Conservation (phyloP, 164 flowering plant genomes). For the Nelumbo lutea region DNA sequence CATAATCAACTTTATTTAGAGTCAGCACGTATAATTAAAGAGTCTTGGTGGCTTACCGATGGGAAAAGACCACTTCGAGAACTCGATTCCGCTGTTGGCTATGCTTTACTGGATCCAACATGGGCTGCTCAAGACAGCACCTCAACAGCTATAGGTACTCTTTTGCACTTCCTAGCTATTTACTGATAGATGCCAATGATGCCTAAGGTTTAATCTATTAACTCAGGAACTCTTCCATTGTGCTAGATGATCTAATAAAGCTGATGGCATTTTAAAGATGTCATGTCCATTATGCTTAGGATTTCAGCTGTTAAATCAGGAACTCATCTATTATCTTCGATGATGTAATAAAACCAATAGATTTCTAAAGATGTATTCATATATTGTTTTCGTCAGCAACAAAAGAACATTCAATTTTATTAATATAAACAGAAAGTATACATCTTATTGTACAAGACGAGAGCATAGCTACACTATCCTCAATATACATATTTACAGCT, state of each 20-base stretch:
- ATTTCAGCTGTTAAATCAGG: too few species aligned
- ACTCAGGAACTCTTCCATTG: not conserved
- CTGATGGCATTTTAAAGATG: not conserved
- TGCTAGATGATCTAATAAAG: too few species aligned
- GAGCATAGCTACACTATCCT: too few species aligned
- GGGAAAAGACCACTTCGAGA: slow-evolving; percentile 67
- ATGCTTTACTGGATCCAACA: slow-evolving; percentile 90
- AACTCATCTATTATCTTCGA: too few species aligned
- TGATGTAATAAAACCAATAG: too few species aligned
- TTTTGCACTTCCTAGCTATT: not conserved
- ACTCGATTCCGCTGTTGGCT: slow-evolving; percentile 88
- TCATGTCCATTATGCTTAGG: too few species aligned
- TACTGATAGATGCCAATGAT: not conserved
- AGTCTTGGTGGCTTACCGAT: slow-evolving; percentile 95
- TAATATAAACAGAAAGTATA: too few species aligned
- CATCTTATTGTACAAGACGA: too few species aligned
- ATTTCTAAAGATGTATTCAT: too few species aligned
- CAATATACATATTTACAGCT: too few species aligned
- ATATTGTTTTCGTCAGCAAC: too few species aligned
- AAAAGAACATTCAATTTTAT: too few species aligned
- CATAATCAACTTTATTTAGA: slow-evolving; percentile 80
- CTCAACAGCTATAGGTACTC: slow-evolving; percentile 88
- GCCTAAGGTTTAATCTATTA: slow-evolving; percentile 2
- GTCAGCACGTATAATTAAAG: slow-evolving; percentile 80
- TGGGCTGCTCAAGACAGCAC: slow-evolving; percentile 99